Base-by-base conservation (phyloP, 2,329 filamentous ascomycete species). In the Trichoderma gracile region DNA sequence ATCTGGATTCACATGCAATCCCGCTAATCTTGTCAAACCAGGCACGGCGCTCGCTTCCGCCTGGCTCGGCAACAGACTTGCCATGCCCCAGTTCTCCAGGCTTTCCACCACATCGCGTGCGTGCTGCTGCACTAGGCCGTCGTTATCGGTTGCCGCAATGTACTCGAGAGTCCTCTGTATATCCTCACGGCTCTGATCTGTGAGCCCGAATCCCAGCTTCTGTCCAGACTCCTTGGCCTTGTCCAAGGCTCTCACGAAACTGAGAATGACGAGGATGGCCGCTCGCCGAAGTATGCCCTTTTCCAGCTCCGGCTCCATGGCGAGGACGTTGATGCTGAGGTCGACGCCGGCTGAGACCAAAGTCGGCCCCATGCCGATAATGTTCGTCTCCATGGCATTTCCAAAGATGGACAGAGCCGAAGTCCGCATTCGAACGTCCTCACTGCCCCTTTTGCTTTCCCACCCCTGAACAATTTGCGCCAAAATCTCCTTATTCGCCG, bases 371-470 rank as follows among this genome's bases (percentile, higher is more conserved):
- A 89, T 74, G 0, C 85, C 86, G 1, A 77, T 75, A 4, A 88
- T 77, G 68, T 87, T 88, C 1, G 81, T 84, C 72, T 91, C 88
- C 27, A 91, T 74, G 0, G 81, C 80, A 1, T 77, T 77, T 0
- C 84, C 83, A 49, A 92, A 79, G 53, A 92, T 82, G 5, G 88
- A 89, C 7, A 93, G 74, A 4, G 89, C 87, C 23, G 89, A 91
- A 15, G 88, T 78, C 1, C 90, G 85, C 68, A 93, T 83, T 4
- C 90, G 82, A 14, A 91, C 79, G 71, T 92, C 89, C 73, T 92
- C 89, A 65, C 82, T 82, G 0, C 87, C 88, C 17, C 82, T 78
- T 63, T 85, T 87, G 67, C 86, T 83, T 68, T 88, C 82, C 89
- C 89, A 92, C 0, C 87, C 88, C 15, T 82, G 77, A 0, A 91